Percentiles rank a stretch among this genome's conserved stretches.
phyloP scores from a whole-genome alignment of 2,329 filamentous ascomycete genomes.

The Aspergillus luchuensis region DNA sequence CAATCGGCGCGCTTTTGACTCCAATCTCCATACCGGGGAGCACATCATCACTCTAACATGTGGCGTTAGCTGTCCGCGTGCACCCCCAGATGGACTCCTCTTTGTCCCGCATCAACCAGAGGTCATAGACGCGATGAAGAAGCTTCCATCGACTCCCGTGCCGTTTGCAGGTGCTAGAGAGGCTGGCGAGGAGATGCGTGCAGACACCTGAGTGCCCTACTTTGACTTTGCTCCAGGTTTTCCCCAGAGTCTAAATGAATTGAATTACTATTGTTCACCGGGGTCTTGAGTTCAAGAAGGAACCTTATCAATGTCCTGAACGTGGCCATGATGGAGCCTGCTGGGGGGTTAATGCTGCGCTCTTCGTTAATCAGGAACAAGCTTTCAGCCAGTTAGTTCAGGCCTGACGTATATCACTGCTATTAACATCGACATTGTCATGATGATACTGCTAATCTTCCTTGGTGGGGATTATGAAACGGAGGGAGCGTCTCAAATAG shows the following conservation, averaged over 20 bases:
- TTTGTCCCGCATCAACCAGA: slow-evolving; percentile 6
- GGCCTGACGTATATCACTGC: background rate
- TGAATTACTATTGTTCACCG: background rate
- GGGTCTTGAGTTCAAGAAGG: slow-evolving; percentile 1
- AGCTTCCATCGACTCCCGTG: slow-evolving; percentile 15
- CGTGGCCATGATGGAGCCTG: slow-evolving; percentile 7
- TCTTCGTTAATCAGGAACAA: slow-evolving; percentile 17
- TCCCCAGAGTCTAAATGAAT: slow-evolving; percentile 4
- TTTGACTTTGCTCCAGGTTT: slow-evolving; percentile 7
- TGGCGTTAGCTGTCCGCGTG: slow-evolving; percentile 16
- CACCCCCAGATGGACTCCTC: slow-evolving; percentile 11
- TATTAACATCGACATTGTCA: background rate
- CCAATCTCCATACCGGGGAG: background rate
- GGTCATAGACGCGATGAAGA: slow-evolving; percentile 17
- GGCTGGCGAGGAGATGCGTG: background rate
- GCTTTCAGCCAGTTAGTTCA: slow-evolving; percentile 1
- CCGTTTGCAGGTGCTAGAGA: slow-evolving; percentile 13
- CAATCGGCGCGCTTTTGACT: background rate
- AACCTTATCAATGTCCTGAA: slow-evolving; percentile 12
- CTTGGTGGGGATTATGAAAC: background rate
- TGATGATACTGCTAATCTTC: background rate
- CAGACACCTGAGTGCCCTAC: slow-evolving; percentile 4
- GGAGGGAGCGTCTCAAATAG: background rate
- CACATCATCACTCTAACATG: slow-evolving; percentile 18
- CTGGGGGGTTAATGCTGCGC: slow-evolving; percentile 1